A percentile compares a stretch with the other conserved stretches of the same genome.
Conservation (phyloP, 1,139 yeast genomes). For the Geotrichum klebahnii region DNA sequence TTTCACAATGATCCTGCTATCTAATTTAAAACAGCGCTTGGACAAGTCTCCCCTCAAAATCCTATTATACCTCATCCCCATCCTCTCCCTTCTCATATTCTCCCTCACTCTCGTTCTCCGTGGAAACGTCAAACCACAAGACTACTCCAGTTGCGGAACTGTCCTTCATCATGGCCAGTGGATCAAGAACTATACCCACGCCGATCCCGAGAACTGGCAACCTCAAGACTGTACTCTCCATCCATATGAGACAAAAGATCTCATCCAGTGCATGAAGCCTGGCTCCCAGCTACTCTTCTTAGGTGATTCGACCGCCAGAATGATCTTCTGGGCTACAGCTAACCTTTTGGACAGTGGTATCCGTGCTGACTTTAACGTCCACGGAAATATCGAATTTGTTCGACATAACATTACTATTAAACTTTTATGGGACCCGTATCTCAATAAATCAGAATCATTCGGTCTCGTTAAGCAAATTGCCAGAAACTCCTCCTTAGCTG, state of each 20-base stretch:
- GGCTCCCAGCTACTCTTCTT: constrained; percentile 11
- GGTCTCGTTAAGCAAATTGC: constrained; percentile 7
- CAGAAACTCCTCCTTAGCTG: background rate
- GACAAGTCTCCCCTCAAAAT: background rate
- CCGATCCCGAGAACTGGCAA: constrained; percentile 15
- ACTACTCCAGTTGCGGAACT: background rate
- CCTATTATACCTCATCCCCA: background rate
- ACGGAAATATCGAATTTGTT: constrained; percentile 11
- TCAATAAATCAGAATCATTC: constrained; percentile 5
- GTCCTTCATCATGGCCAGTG: constrained; percentile 18
- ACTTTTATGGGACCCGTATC: constrained; percentile 20
- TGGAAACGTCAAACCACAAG: background rate
- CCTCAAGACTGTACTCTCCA: constrained; percentile 17
- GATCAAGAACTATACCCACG: constrained; percentile 9
- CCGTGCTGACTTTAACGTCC: constrained; percentile 4
- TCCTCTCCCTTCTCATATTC: background rate
- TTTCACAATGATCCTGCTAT: background rate
- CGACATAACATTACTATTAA: constrained; percentile 13
- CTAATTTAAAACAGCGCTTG: background rate
- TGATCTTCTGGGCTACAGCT: constrained; percentile 16
- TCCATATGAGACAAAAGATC: constrained; percentile 6
- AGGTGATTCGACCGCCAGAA: constrained; percentile 22
- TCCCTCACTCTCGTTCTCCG: background rate
- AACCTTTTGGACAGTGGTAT: constrained; percentile 12
- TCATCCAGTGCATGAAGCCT: constrained; percentile 16